Evolutionary conservation across 768 basidiomycete species (phyloP), one percentile per base, ranked within the genome.

Genomic region (Lactarius quietus): DNA sequence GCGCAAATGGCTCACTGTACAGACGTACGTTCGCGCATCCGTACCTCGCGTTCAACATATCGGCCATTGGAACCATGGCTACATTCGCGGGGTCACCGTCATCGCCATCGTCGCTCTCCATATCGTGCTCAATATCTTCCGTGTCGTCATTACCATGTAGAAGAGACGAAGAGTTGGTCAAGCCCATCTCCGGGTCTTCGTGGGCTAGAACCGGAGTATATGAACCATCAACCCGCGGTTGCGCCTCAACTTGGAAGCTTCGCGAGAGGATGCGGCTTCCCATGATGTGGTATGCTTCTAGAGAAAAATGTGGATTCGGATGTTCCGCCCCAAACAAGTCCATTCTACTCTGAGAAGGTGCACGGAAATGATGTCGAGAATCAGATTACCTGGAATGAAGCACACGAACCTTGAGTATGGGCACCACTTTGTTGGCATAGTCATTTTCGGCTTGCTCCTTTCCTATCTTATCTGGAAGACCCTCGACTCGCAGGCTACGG

Each of bases 51-150:
- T 99, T 99, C 57, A 99, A 78, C 79, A 98, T 86, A 76, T 99
- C 97, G 3, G 97, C 97, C 79, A 98, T 86, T 0, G 96, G 95
- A 5, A 98, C 90, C 94, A 98, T 95, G 3, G 90, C 86, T 12
- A 92, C 85, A 67, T 90, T 85, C 12, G 82, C 80, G 7, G 83
- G 77, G 64, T 86, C 83, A 23, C 84, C 83, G 20, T 85, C 83
- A 5, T 82, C 82, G n/a, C 76, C 83, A 5, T 82, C 82, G n/a
- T 76, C 79, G 18, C 74, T 68, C 53, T 64, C 70, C 28, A 57
- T 70, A 33, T 66, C 70, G 4, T 53, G 66, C 18, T 62, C 48
- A 7, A 52, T 56, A 26, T 82, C 83, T 14, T 77, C 80, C 0
- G 80, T 82, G 3, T 83, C 80, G 6, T 64, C 70, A 20, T 43